Conservation (phyloP, 306 rosid species). For the Ormosia semicastrata region DNA sequence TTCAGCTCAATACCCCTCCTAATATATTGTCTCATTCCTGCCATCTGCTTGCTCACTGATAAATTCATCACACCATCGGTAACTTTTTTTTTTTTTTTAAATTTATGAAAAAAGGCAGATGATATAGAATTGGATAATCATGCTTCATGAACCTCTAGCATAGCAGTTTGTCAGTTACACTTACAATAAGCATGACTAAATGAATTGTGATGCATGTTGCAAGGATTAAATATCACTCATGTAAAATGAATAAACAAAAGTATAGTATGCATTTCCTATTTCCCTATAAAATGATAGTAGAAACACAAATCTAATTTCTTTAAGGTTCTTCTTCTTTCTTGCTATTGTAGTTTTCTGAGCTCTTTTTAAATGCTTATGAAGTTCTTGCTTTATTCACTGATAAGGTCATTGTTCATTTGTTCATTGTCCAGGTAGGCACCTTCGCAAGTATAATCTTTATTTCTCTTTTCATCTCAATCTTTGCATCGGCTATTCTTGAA, state of each 20-base stretch:
- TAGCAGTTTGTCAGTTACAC: background rate
- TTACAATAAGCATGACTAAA: background rate
- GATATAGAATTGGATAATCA: background rate
- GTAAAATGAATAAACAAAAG: background rate
- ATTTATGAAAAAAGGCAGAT: background rate
- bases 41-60: slow-evolving; percentile 94
- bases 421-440: slow-evolving; percentile 73
- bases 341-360: background rate
- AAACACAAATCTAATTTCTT: background rate
- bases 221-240: background rate
- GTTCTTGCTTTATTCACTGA: slow-evolving; percentile 14
- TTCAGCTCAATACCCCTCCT: slow-evolving; percentile 92
- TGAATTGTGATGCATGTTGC: background rate
- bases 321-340: background rate
- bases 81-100: background rate
- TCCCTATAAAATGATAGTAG: background rate
- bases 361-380: background rate
- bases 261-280: background rate
- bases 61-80: slow-evolving; percentile 97
- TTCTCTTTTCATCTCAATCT: slow-evolving; percentile 72
- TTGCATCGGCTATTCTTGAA: slow-evolving; percentile 81
- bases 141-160: background rate
- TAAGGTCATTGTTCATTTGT: background rate
- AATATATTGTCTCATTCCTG: slow-evolving; percentile 78
- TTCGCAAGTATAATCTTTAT: slow-evolving; percentile 77